Evolutionary conservation across 202 grass and related monocot genomes (phyloP).

Genomic region (Digitaria exilis): DNA sequence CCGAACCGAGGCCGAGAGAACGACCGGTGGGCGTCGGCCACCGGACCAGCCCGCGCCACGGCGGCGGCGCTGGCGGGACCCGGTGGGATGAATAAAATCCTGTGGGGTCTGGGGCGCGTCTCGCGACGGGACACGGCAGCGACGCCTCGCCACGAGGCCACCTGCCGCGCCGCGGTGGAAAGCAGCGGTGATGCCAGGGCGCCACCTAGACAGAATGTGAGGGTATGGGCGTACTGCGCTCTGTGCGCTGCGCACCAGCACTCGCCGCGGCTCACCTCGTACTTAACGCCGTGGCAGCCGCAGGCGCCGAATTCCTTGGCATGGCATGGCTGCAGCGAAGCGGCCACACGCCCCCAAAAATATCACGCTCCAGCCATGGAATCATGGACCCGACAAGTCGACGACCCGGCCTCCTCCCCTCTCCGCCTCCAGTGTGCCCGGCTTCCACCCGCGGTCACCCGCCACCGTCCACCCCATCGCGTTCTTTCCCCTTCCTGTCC

Average conservation of each 20-base stretch:
- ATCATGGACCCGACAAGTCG: neutral
- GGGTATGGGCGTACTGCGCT: too few relatives aligned
- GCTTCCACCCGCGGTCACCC: constrained; percentile 6
- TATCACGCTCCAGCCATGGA: constrained; percentile 16
- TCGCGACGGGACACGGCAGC: neutral
- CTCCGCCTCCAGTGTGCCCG: neutral
- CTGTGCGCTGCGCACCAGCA: too few relatives aligned
- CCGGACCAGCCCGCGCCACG: constrained; percentile 22
- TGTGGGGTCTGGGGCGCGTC: neutral
- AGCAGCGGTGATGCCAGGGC: constrained; percentile 14
- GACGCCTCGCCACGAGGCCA: neutral
- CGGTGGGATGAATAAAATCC: neutral
- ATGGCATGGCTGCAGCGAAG: neutral
- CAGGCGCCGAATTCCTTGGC: neutral
- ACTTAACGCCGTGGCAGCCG: constrained; percentile 13
- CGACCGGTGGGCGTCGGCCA: too few relatives aligned
- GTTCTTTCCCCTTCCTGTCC: neutral
- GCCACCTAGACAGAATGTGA: constrained; percentile 28
- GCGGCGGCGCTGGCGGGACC: neutral
- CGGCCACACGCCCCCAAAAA: constrained; percentile 19
- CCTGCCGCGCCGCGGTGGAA: neutral
- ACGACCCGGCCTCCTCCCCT: neutral
- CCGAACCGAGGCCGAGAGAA: too few relatives aligned
- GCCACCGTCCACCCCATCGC: neutral
- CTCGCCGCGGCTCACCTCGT: constrained; percentile 31